Base-by-base conservation (phyloP, 305 asterid species). In the Fraxinus greggii region DNA sequence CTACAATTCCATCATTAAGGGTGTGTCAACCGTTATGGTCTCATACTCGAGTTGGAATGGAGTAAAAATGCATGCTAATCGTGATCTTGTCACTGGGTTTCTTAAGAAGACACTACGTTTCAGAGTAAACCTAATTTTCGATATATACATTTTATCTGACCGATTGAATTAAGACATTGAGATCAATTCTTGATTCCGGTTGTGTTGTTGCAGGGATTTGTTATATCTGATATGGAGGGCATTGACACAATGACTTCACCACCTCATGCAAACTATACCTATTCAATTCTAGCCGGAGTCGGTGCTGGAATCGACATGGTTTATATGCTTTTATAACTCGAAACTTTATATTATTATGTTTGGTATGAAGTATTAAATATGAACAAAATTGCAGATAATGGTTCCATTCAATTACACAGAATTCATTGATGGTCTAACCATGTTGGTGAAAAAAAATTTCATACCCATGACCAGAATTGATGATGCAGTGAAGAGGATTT, bases 271-370 rank as follows among this genome's bases (percentile, higher is more conserved):
- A 82, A 82, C 77, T 82, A 82, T 35, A 82, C 85, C 5, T 77
- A 82, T 61, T 82, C 85, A 1, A 76, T 82, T 42, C 42, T 63
- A 65, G 78, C 77, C 15, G 51, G 56, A 13, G 45, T 82, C n/a
- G 54, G 13, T 21, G 85, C 87, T 7, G 89, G 87, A 4, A 73
- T 84, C 35, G 89, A 84, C 85, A 84, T 86, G 86, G 87, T 83
- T 61, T 10, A 74, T 78, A 8, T 19, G 7, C 33, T 61, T 23
- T 9, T 61, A 21, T 61, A 23, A 24, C 31, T 24, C 5, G 2
- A 23, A 23, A 61, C 13, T 61, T 61, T 21, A 8, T 8, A 21
- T n/a, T 3, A 4, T 4, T 51, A 51, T 51, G 61, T 51, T 51
- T 1, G 61, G 61, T 51, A 51, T 1, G 23, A 51, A 51, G 61